Evolutionary conservation across 441 rosid species (phyloP).

Genomic region (Aquilaria agallochum): DNA sequence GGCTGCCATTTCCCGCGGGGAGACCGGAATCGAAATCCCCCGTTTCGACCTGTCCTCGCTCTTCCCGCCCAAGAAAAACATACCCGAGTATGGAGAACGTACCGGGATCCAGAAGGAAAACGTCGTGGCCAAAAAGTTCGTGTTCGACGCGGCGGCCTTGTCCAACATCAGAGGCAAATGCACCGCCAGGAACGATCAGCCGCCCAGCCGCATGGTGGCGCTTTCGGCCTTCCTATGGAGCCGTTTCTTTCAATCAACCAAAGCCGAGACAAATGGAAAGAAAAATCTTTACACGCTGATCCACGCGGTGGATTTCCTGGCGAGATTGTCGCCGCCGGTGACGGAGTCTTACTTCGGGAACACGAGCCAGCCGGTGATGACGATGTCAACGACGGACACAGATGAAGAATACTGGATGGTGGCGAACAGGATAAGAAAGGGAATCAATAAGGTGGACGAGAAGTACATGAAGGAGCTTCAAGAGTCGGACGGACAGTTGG

Average conservation of each 20-base stretch:
- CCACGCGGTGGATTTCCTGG: conserved; percentile 21
- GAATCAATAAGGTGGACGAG: conserved; percentile 7
- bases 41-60: conserved; percentile 19
- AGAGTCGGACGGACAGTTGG: conserved; percentile 14
- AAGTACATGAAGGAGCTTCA: conserved; percentile 13
- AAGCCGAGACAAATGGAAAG: not conserved
- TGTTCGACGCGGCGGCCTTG: conserved; percentile 23
- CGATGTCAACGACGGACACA: conserved; percentile 1
- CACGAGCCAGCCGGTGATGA: conserved; percentile 11
- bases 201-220: conserved; percentile 27
- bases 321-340: conserved; percentile 20
- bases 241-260: conserved; percentile 9
- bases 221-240: conserved; percentile 26
- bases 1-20: conserved; percentile 13
- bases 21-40: not conserved
- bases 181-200: not conserved
- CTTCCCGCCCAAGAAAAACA: conserved; percentile 22
- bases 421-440: conserved; percentile 14
- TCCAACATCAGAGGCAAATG: conserved; percentile 25
- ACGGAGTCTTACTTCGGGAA: conserved; percentile 24
- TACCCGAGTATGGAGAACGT: not conserved
- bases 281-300: not conserved
- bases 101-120: conserved; percentile 11
- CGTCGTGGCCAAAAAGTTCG: conserved; percentile 29
- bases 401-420: conserved; percentile 7